Evolutionary conservation across 345 rosid genomes (phyloP).

Genomic region (Passiflora organensis): DNA sequence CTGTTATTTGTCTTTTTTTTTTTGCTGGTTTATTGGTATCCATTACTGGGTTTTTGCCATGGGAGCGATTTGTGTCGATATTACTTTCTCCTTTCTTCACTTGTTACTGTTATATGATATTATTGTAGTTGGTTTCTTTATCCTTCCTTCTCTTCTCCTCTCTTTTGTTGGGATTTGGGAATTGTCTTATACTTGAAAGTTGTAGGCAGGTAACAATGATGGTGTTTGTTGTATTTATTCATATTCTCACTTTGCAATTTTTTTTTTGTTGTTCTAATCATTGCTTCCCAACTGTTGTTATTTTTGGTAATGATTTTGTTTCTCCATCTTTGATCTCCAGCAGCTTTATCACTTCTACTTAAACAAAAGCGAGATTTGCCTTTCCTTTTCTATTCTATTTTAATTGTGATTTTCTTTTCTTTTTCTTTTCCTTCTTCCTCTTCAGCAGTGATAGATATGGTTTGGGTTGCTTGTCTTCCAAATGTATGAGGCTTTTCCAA

Average conservation of each 20-base stretch:
- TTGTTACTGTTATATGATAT: not conserved
- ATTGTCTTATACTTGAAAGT: not conserved
- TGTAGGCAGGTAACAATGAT: slow-evolving; percentile 1
- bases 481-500: not conserved
- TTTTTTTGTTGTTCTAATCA: slow-evolving; percentile 15
- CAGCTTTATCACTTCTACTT: slow-evolving; percentile 9
- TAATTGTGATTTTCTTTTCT: too few species aligned
- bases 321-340: slow-evolving; percentile 20
- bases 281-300: slow-evolving; percentile 17
- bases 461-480: not conserved
- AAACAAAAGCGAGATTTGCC: too few species aligned
- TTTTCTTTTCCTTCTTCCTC: not conserved
- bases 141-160: not conserved
- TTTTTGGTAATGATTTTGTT: slow-evolving; percentile 24
- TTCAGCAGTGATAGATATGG: slow-evolving; percentile 4
- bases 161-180: too few species aligned
- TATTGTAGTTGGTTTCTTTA: slow-evolving; percentile 1
- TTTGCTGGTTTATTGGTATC: too few species aligned
- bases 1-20: too few species aligned
- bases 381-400: too few species aligned
- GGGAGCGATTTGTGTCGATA: too few species aligned
- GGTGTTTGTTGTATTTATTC: slow-evolving; percentile 1
- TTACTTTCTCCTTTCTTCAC: too few species aligned
- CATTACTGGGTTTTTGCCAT: too few species aligned
- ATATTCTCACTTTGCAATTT: slow-evolving; percentile 8